Base-by-base conservation (phyloP, 352 stramenopile genomes). In the Hyaloperonospora brassicae region DNA sequence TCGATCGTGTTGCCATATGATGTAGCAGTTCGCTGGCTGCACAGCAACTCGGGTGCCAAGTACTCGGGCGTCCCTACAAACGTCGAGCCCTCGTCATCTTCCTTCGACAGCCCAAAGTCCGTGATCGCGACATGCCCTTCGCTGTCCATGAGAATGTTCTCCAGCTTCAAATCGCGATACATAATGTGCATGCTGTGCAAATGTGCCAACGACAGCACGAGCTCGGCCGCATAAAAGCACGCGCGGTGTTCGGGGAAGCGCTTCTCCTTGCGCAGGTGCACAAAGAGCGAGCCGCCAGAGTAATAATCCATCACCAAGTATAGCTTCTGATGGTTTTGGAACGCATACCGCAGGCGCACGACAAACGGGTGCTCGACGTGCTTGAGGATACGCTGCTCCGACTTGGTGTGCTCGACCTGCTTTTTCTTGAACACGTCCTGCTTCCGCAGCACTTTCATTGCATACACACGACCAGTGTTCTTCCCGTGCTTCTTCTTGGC, bases 281-380 rank as follows among this genome's bases (percentile, higher is more conserved):
- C 72, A 59, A 93, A 93, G 22, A 96, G 64, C 55, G 79, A 89
- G 14, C 86, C 86, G 25, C 86, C 86, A 40, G 68, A 77, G 68
- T 89, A 95, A 63, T 95, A 96, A 45, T 95, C 86, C 76, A 95
- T 89, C 8, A 96, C 84, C 14, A 96, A 48, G 47, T 94, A 93
- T 34, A 96, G 59, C 56, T 94, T 94, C 62, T 91, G 71, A 27
- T 88, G 59, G 52, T 89, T 92, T 66, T 96, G 86, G 66, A 96
- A 96, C 2, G 84, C 82, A 60, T 92, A 95, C 24, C 85, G 73
- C 35, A 96, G 53, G 0, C 79, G 78, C 54, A 95, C 84, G n/a
- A 96, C 72, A 46, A 96, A 96, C 34, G 86, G 85, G 34, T 95
- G 85, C 52, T 93, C 76, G 21, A 93, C 70, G 49, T 93, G 68